Conservation (phyloP, 768 basidiomycete genomes). For the Xerocomus brunneocitrinus region DNA sequence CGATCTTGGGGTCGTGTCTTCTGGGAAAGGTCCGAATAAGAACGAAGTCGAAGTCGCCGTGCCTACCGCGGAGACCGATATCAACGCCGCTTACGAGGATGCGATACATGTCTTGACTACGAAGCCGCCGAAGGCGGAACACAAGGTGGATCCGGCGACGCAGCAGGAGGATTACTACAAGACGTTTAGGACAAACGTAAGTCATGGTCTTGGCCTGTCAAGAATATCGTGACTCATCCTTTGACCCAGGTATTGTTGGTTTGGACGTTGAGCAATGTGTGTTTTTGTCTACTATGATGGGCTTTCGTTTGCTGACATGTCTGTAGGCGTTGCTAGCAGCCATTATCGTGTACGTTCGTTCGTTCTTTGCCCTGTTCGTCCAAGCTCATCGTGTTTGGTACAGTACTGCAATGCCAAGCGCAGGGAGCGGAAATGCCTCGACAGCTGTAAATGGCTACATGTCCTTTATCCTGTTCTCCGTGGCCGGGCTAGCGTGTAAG, state of each 20-base stretch:
- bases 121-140: conserved; percentile 71
- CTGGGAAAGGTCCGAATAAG: conserved; percentile 50
- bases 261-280: conserved; percentile 85
- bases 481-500: conserved; percentile 84
- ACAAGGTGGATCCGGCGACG: conserved; percentile 56
- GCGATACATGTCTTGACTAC: conserved; percentile 77
- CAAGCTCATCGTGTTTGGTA: neutral
- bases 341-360: conserved; percentile 59
- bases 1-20: conserved; percentile 80
- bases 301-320: conserved; percentile 9
- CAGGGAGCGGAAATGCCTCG: conserved; percentile 43
- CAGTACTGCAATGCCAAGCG: conserved; percentile 43
- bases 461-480: conserved; percentile 83
- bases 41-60: conserved; percentile 85
- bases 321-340: conserved; percentile 66
- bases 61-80: conserved; percentile 84
- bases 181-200: conserved; percentile 80
- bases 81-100: conserved; percentile 87
- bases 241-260: conserved; percentile 60
- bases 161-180: conserved; percentile 85
- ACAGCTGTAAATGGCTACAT: conserved; percentile 78
- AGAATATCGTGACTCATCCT: conserved; percentile 10
- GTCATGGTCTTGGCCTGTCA: conserved; percentile 11
- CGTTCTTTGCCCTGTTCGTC: neutral
- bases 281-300: conserved; percentile 25